phyloP scores from a whole-genome alignment of 306 rosid genomes.

The Vachellia collinsii region DNA sequence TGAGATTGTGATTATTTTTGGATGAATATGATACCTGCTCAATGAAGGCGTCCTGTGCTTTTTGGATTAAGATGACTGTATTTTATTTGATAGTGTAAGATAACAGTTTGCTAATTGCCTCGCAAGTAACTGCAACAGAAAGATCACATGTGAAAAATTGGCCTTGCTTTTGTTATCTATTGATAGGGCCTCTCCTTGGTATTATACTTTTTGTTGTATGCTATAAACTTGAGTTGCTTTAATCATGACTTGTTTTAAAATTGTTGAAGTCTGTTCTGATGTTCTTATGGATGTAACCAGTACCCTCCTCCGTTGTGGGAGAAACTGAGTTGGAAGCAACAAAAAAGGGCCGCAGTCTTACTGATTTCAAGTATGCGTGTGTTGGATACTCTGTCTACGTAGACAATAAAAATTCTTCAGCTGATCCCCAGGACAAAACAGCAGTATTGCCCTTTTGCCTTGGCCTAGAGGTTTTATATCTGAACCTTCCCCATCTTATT shows the following conservation, averaged over 20 bases:
- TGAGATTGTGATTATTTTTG: not conserved
- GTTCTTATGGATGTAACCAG: slow-evolving; percentile 50
- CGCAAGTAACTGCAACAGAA: not conserved
- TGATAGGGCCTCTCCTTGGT: not conserved
- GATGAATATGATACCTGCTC: not conserved
- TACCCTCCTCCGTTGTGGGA: slow-evolving; percentile 74
- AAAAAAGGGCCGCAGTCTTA: slow-evolving; percentile 70
- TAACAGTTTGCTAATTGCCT: not conserved
- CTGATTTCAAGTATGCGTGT: slow-evolving; percentile 85
- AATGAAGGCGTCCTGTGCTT: not conserved
- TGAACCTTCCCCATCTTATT: slow-evolving; percentile 2
- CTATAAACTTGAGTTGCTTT: not conserved
- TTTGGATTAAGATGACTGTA: not conserved
- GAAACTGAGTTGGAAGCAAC: slow-evolving; percentile 82
- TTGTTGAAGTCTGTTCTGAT: slow-evolving; percentile 33
- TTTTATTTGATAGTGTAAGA: not conserved
- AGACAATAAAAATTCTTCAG: slow-evolving; percentile 64
- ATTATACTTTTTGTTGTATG: not conserved
- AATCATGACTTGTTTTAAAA: not conserved
- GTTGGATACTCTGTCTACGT: slow-evolving; percentile 85
- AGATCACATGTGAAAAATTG: not conserved
- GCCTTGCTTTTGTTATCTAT: not conserved
- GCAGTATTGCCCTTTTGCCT: slow-evolving; percentile 80
- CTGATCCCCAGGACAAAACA: slow-evolving; percentile 58
- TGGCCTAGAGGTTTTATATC: slow-evolving; percentile 80